Evolutionary conservation across 2,329 filamentous ascomycete species (phyloP), one percentile per base, ranked within the genome.

Genomic region (Malbranchea cinnamomea): DNA sequence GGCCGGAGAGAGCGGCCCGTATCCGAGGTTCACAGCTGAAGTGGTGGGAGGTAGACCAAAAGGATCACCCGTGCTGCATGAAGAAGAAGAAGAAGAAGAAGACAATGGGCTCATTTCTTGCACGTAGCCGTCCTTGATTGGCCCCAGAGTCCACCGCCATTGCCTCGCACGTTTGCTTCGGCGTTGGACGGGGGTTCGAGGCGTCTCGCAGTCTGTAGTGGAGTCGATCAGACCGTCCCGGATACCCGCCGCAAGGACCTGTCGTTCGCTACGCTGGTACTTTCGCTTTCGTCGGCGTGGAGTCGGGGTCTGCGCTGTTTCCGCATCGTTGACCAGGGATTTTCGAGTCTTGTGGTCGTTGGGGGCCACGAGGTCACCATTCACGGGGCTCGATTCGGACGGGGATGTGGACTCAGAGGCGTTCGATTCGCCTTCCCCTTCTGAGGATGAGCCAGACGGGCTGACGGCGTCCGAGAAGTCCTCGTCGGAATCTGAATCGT

Each of bases 61-160:
- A 22, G 20, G 7, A 22, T 7, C n/a, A 7, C 7, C n/a, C 7
- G 20, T 22, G 20, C 7, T 22, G 20, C 20, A 22, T 7, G 20
- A n/a, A 7, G 20, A 7, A 22, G 20, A 7, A 7, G 20, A 7
- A 22, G n/a, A n/a, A n/a, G 20, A 22, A 22, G n/a, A n/a, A n/a
- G n/a, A n/a, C n/a, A n/a, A n/a, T n/a, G 31, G 31, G 14, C 31
- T 28, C 2, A 23, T 12, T 6, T 23, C 24, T 24, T 34, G 35
- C 32, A 36, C 37, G 20, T 34, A 27, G 9, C 34, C 35, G 29
- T 40, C 31, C 10, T 49, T 41, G 16, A 65, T 37, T 7, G 65
- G 59, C 2, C 60, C 65, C 7, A 72, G 47, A 1, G 68, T 72
- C 68, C 68, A 72, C 26, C 59, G 53, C 68, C 68, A 72, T 40